phyloP scores from a whole-genome alignment of 2,329 filamentous ascomycete genomes.

The Trichoderma polysporum region DNA sequence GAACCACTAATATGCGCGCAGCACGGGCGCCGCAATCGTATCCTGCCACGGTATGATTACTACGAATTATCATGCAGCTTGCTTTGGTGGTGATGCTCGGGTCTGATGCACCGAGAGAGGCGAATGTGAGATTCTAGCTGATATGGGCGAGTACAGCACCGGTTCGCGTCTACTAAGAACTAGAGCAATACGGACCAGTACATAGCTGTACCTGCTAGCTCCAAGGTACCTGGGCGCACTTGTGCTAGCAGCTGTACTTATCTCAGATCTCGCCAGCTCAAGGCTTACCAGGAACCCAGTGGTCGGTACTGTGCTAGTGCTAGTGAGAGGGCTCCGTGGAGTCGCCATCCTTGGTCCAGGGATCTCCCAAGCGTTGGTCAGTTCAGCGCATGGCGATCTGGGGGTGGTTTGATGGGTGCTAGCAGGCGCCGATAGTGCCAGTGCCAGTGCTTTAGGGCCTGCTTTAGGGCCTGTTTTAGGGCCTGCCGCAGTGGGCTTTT shows the following conservation, averaged over 20 bases:
- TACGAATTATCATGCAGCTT: too few relatives aligned
- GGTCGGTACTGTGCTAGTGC: slow-evolving; percentile 3
- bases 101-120: too few relatives aligned
- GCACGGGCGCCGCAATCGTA: neutral
- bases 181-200: neutral
- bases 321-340: neutral
- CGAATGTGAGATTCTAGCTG: too few relatives aligned
- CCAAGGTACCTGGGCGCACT: neutral
- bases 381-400: slow-evolving; percentile 11
- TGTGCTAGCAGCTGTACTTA: neutral
- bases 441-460: neutral
- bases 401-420: slow-evolving; percentile 2
- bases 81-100: neutral
- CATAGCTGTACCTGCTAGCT: neutral
- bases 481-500: neutral
- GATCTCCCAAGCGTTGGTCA: neutral
- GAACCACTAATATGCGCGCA: neutral
- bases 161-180: neutral
- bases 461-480: neutral
- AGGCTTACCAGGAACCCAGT: slow-evolving; percentile 17
- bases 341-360: neutral
- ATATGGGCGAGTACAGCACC: neutral
- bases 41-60: neutral
- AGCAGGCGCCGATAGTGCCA: neutral
- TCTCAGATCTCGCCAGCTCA: slow-evolving; percentile 2